phyloP scores from a whole-genome alignment of 495 filamentous ascomycete species.

The Aspergillus coremiiformis region DNA sequence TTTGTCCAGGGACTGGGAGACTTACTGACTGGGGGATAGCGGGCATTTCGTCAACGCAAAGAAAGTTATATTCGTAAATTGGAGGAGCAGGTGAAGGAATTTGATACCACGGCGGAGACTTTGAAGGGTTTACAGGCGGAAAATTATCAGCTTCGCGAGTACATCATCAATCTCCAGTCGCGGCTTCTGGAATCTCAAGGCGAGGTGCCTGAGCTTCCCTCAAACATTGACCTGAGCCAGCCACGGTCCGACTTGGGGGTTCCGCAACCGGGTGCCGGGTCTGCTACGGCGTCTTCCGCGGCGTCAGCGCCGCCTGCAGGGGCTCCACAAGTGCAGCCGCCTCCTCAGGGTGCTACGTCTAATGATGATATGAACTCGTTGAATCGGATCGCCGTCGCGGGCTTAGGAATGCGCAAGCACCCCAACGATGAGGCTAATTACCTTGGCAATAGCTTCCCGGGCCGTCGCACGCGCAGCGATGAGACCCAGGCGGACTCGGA shows the following conservation, averaged over 20 bases:
- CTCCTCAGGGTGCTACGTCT: constrained; percentile 15
- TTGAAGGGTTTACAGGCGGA: constrained; percentile 73
- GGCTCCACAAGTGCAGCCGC: constrained; percentile 21
- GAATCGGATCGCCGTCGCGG: constrained; percentile 41
- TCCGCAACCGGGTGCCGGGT: constrained; percentile 11
- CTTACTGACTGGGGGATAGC: constrained; percentile 44
- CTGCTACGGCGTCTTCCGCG: constrained; percentile 7
- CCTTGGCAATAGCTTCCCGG: constrained; percentile 27
- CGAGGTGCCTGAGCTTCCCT: constrained; percentile 76
- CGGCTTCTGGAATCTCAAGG: constrained; percentile 78
- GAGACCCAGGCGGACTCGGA: constrained; percentile 27
- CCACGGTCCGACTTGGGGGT: constrained; percentile 28
- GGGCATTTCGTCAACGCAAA: constrained; percentile 95
- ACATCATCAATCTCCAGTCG: constrained; percentile 82
- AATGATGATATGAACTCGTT: constrained; percentile 41
- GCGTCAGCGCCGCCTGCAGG: constrained; percentile 9
- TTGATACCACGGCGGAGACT: constrained; percentile 57
- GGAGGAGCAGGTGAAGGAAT: constrained; percentile 81
- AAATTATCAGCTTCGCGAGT: constrained; percentile 84
- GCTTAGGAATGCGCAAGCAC: constrained; percentile 42
- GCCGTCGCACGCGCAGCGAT: constrained; percentile 30
- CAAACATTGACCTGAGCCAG: constrained; percentile 48
- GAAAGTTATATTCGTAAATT: constrained; percentile 96
- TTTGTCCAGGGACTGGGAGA: neutral
- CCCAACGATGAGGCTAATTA: constrained; percentile 29